Conservation (phyloP, 805 yeast genomes). For the Maudiozyma turicensis region DNA sequence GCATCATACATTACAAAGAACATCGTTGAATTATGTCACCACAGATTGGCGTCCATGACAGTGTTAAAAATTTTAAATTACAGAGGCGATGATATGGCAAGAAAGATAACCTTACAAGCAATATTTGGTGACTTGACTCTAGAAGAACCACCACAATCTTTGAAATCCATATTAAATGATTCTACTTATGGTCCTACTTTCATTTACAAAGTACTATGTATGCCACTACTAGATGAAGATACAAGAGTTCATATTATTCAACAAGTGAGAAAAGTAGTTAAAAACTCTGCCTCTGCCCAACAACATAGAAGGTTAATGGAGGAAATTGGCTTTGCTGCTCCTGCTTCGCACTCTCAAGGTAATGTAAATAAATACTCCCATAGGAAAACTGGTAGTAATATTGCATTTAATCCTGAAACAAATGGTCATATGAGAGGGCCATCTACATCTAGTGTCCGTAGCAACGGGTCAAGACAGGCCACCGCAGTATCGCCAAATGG, state of each 20-base stretch:
- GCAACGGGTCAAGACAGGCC: slow-evolving; percentile 24
- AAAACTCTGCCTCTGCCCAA: slow-evolving; percentile 54
- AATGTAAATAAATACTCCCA: slow-evolving; percentile 8
- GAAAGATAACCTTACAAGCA: slow-evolving; percentile 49
- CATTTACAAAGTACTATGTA: slow-evolving; percentile 66
- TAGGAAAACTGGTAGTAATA: slow-evolving; percentile 19
- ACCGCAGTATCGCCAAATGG: slow-evolving; percentile 4
- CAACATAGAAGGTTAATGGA: slow-evolving; percentile 82
- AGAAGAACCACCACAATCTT: slow-evolving; percentile 35
- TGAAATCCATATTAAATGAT: slow-evolving; percentile 58
- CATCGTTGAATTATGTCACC: slow-evolving; percentile 57
- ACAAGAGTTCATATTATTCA: slow-evolving; percentile 47
- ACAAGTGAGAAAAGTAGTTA: slow-evolving; percentile 54
- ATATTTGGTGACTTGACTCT: slow-evolving; percentile 47
- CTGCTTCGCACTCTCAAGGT: slow-evolving; percentile 4
- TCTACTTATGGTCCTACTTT: slow-evolving; percentile 64
- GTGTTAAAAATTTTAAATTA: slow-evolving; percentile 67
- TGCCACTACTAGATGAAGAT: slow-evolving; percentile 53
- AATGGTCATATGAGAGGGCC: slow-evolving; percentile 22
- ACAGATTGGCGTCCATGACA: slow-evolving; percentile 77
- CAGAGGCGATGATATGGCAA: slow-evolving; percentile 54
- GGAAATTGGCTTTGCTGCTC: slow-evolving; percentile 64
- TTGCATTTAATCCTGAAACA: slow-evolving; percentile 15
- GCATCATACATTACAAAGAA: slow-evolving; percentile 54
- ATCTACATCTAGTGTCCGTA: slow-evolving; percentile 25